A percentile compares a stretch with the other conserved stretches of the same genome.
Evolutionary conservation across 2,329 filamentous ascomycete genomes (phyloP).

Genomic region (Keithomyces neogunnii): DNA sequence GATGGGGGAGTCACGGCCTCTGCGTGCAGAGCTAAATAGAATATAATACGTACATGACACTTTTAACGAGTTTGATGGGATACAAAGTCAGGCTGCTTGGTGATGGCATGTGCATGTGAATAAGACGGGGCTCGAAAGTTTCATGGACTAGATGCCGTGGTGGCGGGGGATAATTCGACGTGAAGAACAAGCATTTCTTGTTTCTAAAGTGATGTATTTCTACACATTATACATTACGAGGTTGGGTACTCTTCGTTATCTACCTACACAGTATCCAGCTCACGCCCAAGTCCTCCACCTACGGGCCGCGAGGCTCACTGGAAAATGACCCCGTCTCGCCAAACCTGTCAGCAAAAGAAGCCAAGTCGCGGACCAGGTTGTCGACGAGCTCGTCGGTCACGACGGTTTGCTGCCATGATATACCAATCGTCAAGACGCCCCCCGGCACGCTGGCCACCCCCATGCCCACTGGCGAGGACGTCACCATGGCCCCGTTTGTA

Average conservation of each 20-base stretch:
- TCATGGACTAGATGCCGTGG: no score
- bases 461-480: conserved; percentile 33
- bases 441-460: conserved; percentile 38
- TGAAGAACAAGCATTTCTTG: no score
- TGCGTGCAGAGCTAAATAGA: not conserved
- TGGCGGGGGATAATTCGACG: no score
- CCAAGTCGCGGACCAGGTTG: conserved; percentile 28
- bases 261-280: not conserved
- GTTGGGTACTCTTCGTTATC: not conserved
- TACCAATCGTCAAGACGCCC: conserved; percentile 29
- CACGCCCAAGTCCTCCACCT: no score
- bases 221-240: no score
- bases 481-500: conserved; percentile 37
- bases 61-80: not conserved
- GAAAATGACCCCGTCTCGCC: conserved; percentile 17
- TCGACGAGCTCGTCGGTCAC: conserved; percentile 30
- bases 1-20: not conserved
- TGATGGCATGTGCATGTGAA: no score
- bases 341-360: conserved; percentile 8
- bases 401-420: conserved; percentile 40
- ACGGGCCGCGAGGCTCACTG: no score
- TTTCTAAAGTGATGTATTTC: no score
- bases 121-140: no score
- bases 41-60: not conserved
- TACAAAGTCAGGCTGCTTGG: no score